phyloP scores from a whole-genome alignment of 2,329 filamentous ascomycete genomes.

The Monosporascus sp. region DNA sequence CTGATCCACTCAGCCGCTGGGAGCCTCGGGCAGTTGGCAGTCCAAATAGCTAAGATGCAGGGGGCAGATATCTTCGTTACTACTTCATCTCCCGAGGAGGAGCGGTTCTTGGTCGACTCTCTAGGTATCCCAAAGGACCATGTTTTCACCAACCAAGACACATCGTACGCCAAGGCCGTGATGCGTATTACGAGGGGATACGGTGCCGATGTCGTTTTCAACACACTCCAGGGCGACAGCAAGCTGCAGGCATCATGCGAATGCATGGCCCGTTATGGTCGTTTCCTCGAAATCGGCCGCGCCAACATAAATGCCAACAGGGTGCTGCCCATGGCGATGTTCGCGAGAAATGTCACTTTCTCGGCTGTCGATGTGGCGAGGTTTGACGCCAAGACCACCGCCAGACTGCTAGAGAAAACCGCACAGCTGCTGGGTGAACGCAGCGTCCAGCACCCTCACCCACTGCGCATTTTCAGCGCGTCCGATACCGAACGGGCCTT shows the following conservation, averaged over 20 bases:
- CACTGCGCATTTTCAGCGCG: constrained; percentile 17
- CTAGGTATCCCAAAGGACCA: constrained; percentile 26
- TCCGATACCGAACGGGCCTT: constrained; percentile 18
- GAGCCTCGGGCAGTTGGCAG: constrained; percentile 15
- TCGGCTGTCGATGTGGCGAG: constrained; percentile 15
- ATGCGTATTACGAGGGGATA: constrained; percentile 21
- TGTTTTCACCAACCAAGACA: constrained; percentile 28
- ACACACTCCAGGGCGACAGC: constrained; percentile 26
- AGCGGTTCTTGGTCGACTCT: constrained; percentile 21
- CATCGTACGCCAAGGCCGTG: constrained; percentile 24
- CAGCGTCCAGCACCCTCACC: constrained; percentile 12
- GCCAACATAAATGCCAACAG: constrained; percentile 30
- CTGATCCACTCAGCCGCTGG: constrained; percentile 20
- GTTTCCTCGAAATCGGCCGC: constrained; percentile 32
- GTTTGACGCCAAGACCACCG: constrained; percentile 7
- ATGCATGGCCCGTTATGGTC: constrained; percentile 30
- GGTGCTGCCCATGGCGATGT: constrained; percentile 33
- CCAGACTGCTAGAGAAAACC: constrained; percentile 8
- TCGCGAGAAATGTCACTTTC: constrained; percentile 24
- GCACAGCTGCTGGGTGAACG: constrained; percentile 11
- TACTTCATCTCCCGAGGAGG: constrained; percentile 26
- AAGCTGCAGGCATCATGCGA: constrained; percentile 26
- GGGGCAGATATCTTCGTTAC: constrained; percentile 27
- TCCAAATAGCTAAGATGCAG: constrained; percentile 12
- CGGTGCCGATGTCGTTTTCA: constrained; percentile 30